Evolutionary conservation across 2,329 filamentous ascomycete genomes (phyloP), one percentile per base, ranked within the genome.

Genomic region (Exophiala spinifera): DNA sequence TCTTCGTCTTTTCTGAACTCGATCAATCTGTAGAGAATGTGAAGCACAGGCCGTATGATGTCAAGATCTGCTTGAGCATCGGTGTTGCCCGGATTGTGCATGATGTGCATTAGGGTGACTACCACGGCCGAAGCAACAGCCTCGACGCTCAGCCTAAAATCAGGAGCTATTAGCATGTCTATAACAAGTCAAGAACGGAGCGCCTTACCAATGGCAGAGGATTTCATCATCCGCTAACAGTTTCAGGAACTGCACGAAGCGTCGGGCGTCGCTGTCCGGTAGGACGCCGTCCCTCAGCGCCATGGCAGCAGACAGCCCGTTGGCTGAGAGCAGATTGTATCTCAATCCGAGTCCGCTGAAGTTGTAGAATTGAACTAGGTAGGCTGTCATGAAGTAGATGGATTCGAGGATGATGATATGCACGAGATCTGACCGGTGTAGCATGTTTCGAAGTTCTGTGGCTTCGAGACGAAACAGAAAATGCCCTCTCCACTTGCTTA

Each of bases 221-320:
- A 91, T 91, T 68, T 97, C 92, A 43, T 91, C 91, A 67, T 95
- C 90, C 0, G 94, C 92, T 43, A 97, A 89, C 69, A 96, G 96
- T 70, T 94, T 95, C 57, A 97, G 84, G 34, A 99, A 73, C 53
- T 92, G 88, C 55, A 97, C 96, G 2, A 90, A 95, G 2, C 49
- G 39, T 15, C 48, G 45, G 7, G 56, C 56, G 28, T 55, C 56
- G 25, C 46, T 31, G 33, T 55, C 42, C 13, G 51, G 19, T 4
- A 46, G n/a, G 43, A 48, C 23, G 28, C 25, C 36, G 45, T 43
- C 36, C 39, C 39, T 19, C 45, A 15, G 54, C 15, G 51, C 36
- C 36, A 49, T 54, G 28, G 37, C 42, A 34, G 50, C 46, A 7
- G 40, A 37, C 23, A 58, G 25, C 21, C 51, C 55, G 11, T 54